phyloP scores from a whole-genome alignment of 352 stramenopile species.

The Pythium sp. region DNA sequence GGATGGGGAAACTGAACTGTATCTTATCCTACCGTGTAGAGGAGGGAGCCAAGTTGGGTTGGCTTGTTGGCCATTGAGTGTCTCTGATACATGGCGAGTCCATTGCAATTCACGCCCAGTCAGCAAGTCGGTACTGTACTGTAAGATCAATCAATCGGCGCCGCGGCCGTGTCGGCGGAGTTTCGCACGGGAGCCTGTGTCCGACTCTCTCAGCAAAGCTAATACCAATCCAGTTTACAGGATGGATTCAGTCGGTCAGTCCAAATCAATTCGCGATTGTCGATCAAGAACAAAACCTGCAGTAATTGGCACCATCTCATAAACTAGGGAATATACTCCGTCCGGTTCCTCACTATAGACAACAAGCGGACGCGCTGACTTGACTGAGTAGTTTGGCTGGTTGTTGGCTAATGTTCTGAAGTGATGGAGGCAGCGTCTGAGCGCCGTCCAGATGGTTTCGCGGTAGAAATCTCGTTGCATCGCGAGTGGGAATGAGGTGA shows the following conservation, averaged over 20 bases:
- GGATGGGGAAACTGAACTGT: neutral
- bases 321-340: neutral
- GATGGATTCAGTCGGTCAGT: neutral
- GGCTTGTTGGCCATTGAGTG: neutral
- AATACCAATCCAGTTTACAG: neutral
- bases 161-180: too few relatives aligned
- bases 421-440: neutral
- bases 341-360: conserved; percentile 1
- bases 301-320: conserved; percentile 2
- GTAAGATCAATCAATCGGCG: neutral
- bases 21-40: neutral
- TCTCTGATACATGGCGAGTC: neutral
- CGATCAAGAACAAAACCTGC: neutral
- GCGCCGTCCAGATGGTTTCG: conserved; percentile 10
- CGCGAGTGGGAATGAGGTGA: neutral
- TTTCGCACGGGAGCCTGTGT: neutral
- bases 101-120: neutral
- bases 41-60: neutral
- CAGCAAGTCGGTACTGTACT: neutral
- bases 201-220: neutral
- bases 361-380: conserved; percentile 3
- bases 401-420: conserved; percentile 13
- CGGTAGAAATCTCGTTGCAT: conserved; percentile 5
- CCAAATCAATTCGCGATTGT: neutral
- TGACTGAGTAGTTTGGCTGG: neutral